A percentile compares a stretch with the other conserved stretches of the same genome.
Evolutionary conservation across 148 eudicot genomes (phyloP).

Genomic region (Beta vulgaris): DNA sequence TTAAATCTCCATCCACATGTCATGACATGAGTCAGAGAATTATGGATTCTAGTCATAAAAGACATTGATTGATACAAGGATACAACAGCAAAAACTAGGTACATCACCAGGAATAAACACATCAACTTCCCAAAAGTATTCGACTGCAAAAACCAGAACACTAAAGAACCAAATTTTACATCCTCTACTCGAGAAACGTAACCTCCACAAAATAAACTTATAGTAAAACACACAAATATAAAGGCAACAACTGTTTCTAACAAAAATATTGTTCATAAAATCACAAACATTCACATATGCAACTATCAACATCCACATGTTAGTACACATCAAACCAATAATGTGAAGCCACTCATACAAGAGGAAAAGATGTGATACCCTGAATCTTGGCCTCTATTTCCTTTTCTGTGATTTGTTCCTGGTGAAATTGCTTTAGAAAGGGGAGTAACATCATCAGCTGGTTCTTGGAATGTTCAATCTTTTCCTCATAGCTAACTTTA

Average conservation of each 20-base stretch:
- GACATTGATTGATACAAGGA: neutral
- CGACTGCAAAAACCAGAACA: neutral
- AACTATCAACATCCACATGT: neutral
- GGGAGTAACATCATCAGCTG: constrained; percentile 38
- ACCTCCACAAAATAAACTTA: neutral
- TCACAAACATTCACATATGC: neutral
- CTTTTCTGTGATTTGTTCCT: constrained; percentile 53
- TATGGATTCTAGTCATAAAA: no score
- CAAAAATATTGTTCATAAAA: neutral
- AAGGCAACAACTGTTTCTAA: neutral
- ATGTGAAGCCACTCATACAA: no score
- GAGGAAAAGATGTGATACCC: no score
- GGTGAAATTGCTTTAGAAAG: constrained; percentile 40
- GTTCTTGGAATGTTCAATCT: constrained; percentile 28
- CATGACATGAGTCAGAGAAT: neutral
- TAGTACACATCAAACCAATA: no score
- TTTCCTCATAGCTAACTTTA: constrained; percentile 21
- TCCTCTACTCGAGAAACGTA: neutral
- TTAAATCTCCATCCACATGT: neutral
- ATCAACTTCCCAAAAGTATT: no score
- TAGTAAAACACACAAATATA: neutral
- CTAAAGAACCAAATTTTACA: neutral
- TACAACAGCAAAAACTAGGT: neutral
- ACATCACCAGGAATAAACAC: neutral
- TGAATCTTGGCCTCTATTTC: constrained; percentile 55